phyloP scores from a whole-genome alignment of 306 rosid genomes.

The Corylus heterophylla region DNA sequence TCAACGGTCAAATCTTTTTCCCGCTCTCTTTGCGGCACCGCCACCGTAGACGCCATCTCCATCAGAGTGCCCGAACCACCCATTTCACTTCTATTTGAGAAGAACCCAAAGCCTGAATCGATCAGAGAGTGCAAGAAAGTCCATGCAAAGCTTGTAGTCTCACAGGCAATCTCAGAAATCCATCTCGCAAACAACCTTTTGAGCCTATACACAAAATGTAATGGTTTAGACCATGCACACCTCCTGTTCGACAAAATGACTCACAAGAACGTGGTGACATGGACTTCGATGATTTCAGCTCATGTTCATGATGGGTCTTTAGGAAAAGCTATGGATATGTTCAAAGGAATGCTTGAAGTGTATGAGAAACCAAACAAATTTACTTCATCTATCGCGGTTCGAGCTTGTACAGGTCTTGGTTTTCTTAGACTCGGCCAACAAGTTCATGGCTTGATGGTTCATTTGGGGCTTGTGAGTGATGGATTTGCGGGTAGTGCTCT shows the following conservation, averaged over 20 bases:
- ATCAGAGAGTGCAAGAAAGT: conserved; percentile 46
- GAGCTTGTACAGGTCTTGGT: conserved; percentile 38
- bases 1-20: background rate
- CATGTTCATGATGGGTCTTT: conserved; percentile 41
- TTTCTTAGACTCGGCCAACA: conserved; percentile 42
- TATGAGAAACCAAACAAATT: conserved; percentile 53
- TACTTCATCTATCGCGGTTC: conserved; percentile 41
- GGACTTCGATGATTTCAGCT: conserved; percentile 54
- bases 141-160: conserved; percentile 45
- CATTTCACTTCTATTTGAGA: conserved; percentile 34
- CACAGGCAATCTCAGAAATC: conserved; percentile 39
- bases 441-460: conserved; percentile 45
- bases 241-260: conserved; percentile 48
- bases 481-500: conserved; percentile 52
- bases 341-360: conserved; percentile 40
- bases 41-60: background rate
- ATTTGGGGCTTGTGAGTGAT: conserved; percentile 42
- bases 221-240: conserved; percentile 40
- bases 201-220: conserved; percentile 27
- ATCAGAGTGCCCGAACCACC: conserved; percentile 9
- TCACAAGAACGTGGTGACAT: conserved; percentile 46
- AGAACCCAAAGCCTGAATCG: conserved; percentile 28
- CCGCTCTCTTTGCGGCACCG: background rate
- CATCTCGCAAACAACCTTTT: conserved; percentile 51
- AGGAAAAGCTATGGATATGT: conserved; percentile 36